Base-by-base conservation (phyloP, 257 asterid species). In the Nicotiana noctiflora region DNA sequence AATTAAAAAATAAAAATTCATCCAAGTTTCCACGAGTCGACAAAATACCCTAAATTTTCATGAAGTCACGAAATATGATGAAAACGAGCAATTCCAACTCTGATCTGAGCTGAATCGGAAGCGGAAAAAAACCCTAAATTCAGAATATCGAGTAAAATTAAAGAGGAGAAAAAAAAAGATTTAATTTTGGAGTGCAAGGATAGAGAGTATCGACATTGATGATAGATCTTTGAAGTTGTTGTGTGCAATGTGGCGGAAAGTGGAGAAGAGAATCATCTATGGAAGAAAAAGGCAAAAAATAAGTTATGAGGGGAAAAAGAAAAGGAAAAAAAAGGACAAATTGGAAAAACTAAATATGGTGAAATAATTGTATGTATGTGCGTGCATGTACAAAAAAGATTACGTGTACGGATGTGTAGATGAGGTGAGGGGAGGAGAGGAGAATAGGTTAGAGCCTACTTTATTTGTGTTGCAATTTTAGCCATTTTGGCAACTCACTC, bases 341-440 rank as follows among this genome's bases (percentile, higher is more conserved):
- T 56, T 40, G 31, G 29, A 56, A 77, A 77, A 56, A 59, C 19
- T 12, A 56, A 62, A 77, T 57, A 77, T 19, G 79, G 79, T 74
- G 79, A 84, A 44, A 77, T 51, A 40, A 68, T 76, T 81, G 57
- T 77, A 59, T 70, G 79, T 40, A 74, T 61, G 44, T 76, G 70
- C 57, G 79, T 29, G 82, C 51, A 37, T 10, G 80, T 55, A 55
- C 44, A 55, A 75, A 60, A 77, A 77, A 32, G 84, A 77, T 84
- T 84, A 84, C 87, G 87, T 78, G 57, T 77, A 79, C 83, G 79
- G 56, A 84, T 83, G 84, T 84, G 84, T 61, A 49, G 75, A 55
- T 66, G 46, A 60, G 46, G 77, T 12, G 21, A 46, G 53, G 59
- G 51, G 61, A 74, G 78, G 7, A 12, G 59, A 15, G 55, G 12